Evolutionary conservation across 306 rosid species (phyloP).

Genomic region (Inga oerstediana): DNA sequence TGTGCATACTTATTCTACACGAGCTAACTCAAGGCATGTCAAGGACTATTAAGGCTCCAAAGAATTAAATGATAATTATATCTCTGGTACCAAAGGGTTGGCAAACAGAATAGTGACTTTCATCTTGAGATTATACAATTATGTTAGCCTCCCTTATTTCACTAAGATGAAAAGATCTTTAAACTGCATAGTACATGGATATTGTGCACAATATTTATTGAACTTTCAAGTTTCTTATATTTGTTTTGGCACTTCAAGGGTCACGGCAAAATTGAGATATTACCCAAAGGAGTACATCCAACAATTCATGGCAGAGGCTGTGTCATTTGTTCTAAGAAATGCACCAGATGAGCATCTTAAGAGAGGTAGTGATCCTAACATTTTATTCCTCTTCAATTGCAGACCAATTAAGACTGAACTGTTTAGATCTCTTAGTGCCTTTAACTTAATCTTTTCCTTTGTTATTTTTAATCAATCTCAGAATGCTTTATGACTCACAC

Average conservation of each 20-base stretch:
- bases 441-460: neutral
- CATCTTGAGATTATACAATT: slow-evolving; percentile 7
- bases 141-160: slow-evolving; percentile 13
- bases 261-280: slow-evolving; percentile 68
- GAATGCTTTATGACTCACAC: neutral
- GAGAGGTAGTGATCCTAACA: slow-evolving; percentile 57
- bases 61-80: neutral
- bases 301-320: slow-evolving; percentile 81
- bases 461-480: neutral
- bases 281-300: slow-evolving; percentile 80
- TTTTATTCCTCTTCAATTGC: neutral
- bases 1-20: neutral
- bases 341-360: slow-evolving; percentile 73
- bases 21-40: neutral
- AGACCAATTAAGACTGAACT: neutral
- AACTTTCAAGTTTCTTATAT: slow-evolving; percentile 26
- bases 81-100: neutral
- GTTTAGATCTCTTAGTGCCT: slow-evolving; percentile 5
- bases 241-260: slow-evolving; percentile 52
- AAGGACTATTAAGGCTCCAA: neutral
- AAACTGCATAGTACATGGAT: neutral
- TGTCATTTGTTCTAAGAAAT: slow-evolving; percentile 79
- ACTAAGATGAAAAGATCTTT: slow-evolving; percentile 4
- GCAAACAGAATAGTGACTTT: neutral
- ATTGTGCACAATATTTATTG: slow-evolving; percentile 10